Percentiles rank a stretch among this genome's conserved stretches.
phyloP scores from a whole-genome alignment of 495 filamentous ascomycete species.

The Thermothielavioides terrestris region DNA sequence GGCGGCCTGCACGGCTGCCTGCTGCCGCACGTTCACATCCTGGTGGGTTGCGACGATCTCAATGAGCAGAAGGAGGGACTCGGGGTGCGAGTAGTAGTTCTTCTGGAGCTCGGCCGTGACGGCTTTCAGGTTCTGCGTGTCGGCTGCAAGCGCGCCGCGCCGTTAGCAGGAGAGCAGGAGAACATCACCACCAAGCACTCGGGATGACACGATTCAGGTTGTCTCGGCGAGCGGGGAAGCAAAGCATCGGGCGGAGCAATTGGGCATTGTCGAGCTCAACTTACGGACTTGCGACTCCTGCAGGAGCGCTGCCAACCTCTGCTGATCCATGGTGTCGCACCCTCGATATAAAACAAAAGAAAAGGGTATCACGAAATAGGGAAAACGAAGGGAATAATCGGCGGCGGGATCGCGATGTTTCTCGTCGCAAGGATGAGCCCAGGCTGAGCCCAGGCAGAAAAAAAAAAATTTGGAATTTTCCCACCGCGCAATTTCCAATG shows the following conservation, averaged over 20 bases:
- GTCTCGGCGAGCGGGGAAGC: background rate
- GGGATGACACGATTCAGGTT: background rate
- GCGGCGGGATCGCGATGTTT: conserved; percentile 5
- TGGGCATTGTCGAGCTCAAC: too few species aligned
- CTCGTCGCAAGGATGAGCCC: conserved; percentile 10
- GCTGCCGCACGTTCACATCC: conserved; percentile 65
- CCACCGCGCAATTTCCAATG: conserved; percentile 22
- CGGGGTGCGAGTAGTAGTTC: conserved; percentile 78
- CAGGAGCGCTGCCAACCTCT: conserved; percentile 64
- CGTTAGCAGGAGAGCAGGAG: conserved; percentile 31
- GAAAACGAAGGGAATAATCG: conserved; percentile 6
- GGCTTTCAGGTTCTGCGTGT: conserved; percentile 74
- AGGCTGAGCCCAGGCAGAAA: background rate
- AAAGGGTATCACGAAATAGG: conserved; percentile 24
- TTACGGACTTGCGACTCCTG: conserved; percentile 67
- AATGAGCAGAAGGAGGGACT: conserved; percentile 72
- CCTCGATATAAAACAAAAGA: conserved; percentile 7
- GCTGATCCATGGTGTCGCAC: conserved; percentile 54
- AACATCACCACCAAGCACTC: background rate
- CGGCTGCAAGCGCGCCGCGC: conserved; percentile 45
- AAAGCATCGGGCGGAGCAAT: background rate
- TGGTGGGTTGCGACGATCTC: conserved; percentile 73
- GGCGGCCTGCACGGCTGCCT: conserved; percentile 80
- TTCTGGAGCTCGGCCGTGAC: conserved; percentile 86
- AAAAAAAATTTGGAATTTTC: conserved; percentile 17